Evolutionary conservation across 2,329 filamentous ascomycete species (phyloP).

Genomic region (Fusarium bulbicola): DNA sequence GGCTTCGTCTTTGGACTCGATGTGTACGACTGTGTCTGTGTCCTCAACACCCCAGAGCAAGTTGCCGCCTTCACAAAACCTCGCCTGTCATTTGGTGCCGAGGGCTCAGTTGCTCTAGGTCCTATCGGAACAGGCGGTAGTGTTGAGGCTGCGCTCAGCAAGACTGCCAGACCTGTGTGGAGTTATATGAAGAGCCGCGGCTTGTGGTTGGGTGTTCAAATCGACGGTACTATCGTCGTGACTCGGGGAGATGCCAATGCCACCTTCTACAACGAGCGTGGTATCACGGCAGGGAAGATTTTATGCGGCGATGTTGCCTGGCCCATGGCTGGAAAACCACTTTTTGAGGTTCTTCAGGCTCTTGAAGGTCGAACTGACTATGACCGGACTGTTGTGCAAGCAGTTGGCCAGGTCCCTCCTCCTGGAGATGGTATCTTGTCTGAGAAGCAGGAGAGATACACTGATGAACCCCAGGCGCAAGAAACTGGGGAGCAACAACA

Average conservation of each 20-base stretch:
- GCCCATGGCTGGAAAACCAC: constrained; percentile 50
- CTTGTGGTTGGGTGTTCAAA: constrained; percentile 79
- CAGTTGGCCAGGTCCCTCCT: constrained; percentile 37
- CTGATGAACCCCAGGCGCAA: constrained; percentile 6
- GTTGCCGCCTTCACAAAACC: constrained; percentile 74
- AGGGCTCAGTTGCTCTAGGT: constrained; percentile 72
- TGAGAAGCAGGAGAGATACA: constrained; percentile 45
- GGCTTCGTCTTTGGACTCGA: constrained; percentile 78
- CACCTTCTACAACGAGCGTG: constrained; percentile 73
- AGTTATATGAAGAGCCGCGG: constrained; percentile 85
- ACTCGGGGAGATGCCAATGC: constrained; percentile 82
- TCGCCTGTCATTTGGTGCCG: constrained; percentile 73
- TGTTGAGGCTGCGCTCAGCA: constrained; percentile 52
- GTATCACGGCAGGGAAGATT: constrained; percentile 50
- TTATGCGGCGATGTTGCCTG: constrained; percentile 51
- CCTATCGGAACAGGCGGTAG: constrained; percentile 69
- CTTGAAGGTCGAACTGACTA: constrained; percentile 47
- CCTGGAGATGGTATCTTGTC: constrained; percentile 29
- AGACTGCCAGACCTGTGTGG: constrained; percentile 69
- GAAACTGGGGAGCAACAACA: not conserved
- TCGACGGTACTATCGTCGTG: constrained; percentile 83
- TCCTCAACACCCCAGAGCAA: constrained; percentile 75
- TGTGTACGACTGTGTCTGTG: constrained; percentile 79
- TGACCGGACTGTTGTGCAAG: constrained; percentile 41
- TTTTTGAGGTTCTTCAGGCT: constrained; percentile 52